Percentiles rank a stretch among this genome's conserved stretches.
phyloP scores from a whole-genome alignment of 1,139 yeast genomes.

The Sugiyamaella grinbergsii region DNA sequence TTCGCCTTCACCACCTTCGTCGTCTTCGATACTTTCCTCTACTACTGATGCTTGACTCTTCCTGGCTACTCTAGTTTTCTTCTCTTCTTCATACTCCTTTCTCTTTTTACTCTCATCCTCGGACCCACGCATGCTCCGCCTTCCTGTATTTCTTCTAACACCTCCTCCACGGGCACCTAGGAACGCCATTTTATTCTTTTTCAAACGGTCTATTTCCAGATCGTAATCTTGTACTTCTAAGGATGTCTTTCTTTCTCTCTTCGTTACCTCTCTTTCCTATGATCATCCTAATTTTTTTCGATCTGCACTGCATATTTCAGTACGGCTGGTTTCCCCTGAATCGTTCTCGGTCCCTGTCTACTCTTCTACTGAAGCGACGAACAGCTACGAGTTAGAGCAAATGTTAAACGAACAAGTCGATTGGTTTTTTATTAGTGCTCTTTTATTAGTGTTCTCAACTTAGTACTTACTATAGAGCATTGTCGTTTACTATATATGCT shows the following conservation, averaged over 20 bases:
- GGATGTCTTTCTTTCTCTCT: neutral
- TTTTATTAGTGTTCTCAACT: too few species aligned
- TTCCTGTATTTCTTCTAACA: conserved; percentile 25
- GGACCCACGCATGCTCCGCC: conserved; percentile 21
- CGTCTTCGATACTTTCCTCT: conserved; percentile 14
- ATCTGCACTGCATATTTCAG: conserved; percentile 17
- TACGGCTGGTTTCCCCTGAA: conserved; percentile 10
- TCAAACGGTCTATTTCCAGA: neutral
- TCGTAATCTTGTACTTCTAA: too few species aligned
- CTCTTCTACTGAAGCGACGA: neutral
- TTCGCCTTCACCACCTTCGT: conserved; percentile 31
- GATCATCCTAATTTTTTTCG: conserved; percentile 10
- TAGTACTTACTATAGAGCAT: too few species aligned
- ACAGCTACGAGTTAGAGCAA: too few species aligned
- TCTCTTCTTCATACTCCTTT: conserved; percentile 1
- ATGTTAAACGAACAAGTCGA: too few species aligned
- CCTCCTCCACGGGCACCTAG: conserved; percentile 6
- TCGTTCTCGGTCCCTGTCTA: neutral
- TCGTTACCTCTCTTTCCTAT: neutral
- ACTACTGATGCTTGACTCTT: conserved; percentile 1
- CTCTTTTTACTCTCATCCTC: conserved; percentile 4
- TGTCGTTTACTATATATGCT: too few species aligned
- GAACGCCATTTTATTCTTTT: conserved; percentile 5
- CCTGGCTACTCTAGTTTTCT: conserved; percentile 16
- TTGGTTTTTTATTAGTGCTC: too few species aligned